phyloP scores from a whole-genome alignment of 345 rosid species.

The Orychophragmus violaceus region DNA sequence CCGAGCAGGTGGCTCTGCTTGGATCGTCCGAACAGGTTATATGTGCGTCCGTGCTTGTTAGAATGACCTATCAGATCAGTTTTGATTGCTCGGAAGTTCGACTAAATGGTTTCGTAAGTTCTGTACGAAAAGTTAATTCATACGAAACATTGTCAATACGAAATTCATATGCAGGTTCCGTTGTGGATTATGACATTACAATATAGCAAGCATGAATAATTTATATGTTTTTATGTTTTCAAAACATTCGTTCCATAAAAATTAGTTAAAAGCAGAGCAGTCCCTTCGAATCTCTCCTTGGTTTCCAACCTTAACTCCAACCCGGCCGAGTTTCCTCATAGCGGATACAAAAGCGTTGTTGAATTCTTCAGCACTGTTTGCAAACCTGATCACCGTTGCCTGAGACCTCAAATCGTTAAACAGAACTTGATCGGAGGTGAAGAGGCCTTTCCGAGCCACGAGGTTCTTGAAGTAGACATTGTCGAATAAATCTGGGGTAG shows the following conservation, averaged over 20 bases:
- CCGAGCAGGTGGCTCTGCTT: no score
- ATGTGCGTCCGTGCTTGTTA: no score
- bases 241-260: neutral
- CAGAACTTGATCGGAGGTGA: conserved; percentile 64
- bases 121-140: no score
- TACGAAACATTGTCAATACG: no score
- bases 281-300: conserved; percentile 63
- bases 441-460: conserved; percentile 62
- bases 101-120: no score
- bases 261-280: conserved; percentile 51
- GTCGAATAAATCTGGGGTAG: conserved; percentile 50
- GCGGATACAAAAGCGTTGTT: conserved; percentile 50
- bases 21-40: no score
- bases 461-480: conserved; percentile 66
- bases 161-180: conserved; percentile 1
- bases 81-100: no score
- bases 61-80: no score
- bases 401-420: conserved; percentile 45
- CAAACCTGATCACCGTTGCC: conserved; percentile 51
- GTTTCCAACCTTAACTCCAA: conserved; percentile 53
- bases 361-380: conserved; percentile 47
- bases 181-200: conserved; percentile 8
- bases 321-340: conserved; percentile 82
- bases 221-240: neutral
- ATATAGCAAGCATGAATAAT: neutral